phyloP scores from a whole-genome alignment of 108 stramenopile genomes.

The Conticribra weissflogii region DNA sequence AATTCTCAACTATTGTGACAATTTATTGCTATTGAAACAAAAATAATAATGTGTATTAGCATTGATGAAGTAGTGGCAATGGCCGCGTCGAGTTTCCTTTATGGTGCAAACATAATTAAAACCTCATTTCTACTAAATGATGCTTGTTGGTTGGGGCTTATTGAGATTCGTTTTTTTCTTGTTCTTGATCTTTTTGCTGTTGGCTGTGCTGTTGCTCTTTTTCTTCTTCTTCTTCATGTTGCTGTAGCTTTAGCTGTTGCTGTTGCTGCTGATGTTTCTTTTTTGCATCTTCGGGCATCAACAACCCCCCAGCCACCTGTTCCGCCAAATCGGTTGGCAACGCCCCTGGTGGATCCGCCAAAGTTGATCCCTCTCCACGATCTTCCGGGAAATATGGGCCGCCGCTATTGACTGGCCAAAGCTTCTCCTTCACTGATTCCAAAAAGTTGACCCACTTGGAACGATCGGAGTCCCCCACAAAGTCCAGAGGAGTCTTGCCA shows the following conservation, averaged over 20 bases:
- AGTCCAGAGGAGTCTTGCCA: slow-evolving; percentile 48
- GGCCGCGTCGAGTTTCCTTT: too few species aligned
- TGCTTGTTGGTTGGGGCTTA: too few species aligned
- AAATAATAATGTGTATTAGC: too few species aligned
- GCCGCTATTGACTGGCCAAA: slow-evolving; percentile 20
- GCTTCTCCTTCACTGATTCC: slow-evolving; percentile 21
- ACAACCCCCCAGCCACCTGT: slow-evolving; percentile 41
- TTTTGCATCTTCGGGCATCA: slow-evolving; percentile 39
- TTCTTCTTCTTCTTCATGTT: too few species aligned
- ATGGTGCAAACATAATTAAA: too few species aligned
- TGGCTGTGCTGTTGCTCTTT: too few species aligned
- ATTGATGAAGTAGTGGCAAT: too few species aligned
- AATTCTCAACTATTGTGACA: too few species aligned
- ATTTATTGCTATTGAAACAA: too few species aligned
- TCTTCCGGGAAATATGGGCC: slow-evolving; percentile 5
- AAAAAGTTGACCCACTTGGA: slow-evolving; percentile 23
- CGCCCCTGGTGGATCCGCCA: slow-evolving; percentile 37
- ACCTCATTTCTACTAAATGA: too few species aligned
- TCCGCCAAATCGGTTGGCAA: slow-evolving; percentile 40
- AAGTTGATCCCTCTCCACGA: not conserved
- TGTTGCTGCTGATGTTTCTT: slow-evolving; percentile 5
- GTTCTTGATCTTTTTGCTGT: too few species aligned
- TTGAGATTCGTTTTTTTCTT: too few species aligned
- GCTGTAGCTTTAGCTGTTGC: not conserved
- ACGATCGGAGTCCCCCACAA: slow-evolving; percentile 19